Base-by-base conservation (phyloP, 495 filamentous ascomycete genomes). In the Hyaloscypha hepaticicola region DNA sequence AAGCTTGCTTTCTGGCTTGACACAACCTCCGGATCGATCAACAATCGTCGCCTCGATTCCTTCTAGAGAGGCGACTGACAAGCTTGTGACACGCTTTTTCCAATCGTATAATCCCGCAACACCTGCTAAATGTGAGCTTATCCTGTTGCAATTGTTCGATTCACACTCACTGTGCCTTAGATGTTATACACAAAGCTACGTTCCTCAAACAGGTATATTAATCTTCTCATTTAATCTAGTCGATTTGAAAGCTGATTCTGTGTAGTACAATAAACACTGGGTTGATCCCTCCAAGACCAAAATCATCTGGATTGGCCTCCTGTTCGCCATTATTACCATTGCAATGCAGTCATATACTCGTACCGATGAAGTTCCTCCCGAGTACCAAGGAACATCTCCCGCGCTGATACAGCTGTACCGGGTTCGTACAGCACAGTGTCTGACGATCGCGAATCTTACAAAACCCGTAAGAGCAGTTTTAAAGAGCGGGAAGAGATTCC, bases 41-140 rank as follows among this genome's bases (percentile, higher is more conserved):
- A 77, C 77, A 1, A 70, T 83, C 21, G 26, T 83, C 16, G 71
- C 70, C 48, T 66, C 77, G 53, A 65, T 83, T 22, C 78, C 82
- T 22, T 60, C 74, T 14, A 77, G 73, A 41, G 58, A 73, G 3
- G 68, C 79, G 5, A 71, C 73, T 29, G 80, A 79, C 51, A 71
- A 76, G 61, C 63, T 84, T 33, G 75, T 81, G 59, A 72, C 75
- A 64, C 75, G 77, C 45, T 84, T 82, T 66, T 82, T 85, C 65
- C 73, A 76, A 57, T 78, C 79, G 19, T 77, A 76, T 58, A 79
- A 77, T 61, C 77, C 80, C 73, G 41, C 77, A 72, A 24, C 78
- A 75, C 50, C 69, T 68, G 48, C 71, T 67, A 51, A 64, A 62
- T 66, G 69, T 69, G 55, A 66, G 63, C 29, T 56, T 57, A 31